A percentile compares a stretch with the other conserved stretches of the same genome.
Conservation (phyloP, 106 monocot genomes). For the Allium sativum region DNA sequence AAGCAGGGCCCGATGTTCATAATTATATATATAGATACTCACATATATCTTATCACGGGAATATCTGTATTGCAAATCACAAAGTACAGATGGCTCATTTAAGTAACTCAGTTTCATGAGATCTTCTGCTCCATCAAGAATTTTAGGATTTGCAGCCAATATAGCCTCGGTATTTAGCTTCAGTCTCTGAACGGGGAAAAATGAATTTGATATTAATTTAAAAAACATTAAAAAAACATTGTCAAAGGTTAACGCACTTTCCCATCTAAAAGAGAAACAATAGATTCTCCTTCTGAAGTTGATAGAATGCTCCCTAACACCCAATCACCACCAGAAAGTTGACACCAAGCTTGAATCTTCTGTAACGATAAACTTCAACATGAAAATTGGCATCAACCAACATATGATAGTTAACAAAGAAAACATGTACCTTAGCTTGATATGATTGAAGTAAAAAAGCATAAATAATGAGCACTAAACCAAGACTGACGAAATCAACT, state of each 20-base stretch:
- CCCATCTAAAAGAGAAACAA: constrained; percentile 56
- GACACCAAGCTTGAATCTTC: constrained; percentile 69
- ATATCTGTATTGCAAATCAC: constrained; percentile 58
- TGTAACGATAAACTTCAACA: no score
- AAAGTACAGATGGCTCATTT: constrained; percentile 87
- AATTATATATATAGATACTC: constrained; percentile 8
- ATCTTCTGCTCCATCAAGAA: constrained; percentile 57
- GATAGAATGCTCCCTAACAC: constrained; percentile 60
- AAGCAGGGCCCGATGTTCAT: no score
- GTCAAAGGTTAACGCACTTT: constrained; percentile 32
- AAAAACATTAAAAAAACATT: background rate
- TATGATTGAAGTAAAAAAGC: no score
- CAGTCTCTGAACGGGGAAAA: constrained; percentile 39
- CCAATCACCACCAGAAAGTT: constrained; percentile 81
- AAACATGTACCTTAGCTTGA: no score
- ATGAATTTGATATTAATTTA: background rate
- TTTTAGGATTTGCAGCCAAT: constrained; percentile 63
- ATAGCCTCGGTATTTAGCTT: constrained; percentile 53
- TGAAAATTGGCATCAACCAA: no score
- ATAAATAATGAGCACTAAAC: no score
- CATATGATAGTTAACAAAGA: no score
- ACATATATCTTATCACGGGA: constrained; percentile 58
- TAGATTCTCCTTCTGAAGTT: constrained; percentile 46
- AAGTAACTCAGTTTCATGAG: constrained; percentile 68
- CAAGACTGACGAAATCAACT: no score